Evolutionary conservation across 163 green algal genomes (phyloP).

Genomic region (Volvox carteri): DNA sequence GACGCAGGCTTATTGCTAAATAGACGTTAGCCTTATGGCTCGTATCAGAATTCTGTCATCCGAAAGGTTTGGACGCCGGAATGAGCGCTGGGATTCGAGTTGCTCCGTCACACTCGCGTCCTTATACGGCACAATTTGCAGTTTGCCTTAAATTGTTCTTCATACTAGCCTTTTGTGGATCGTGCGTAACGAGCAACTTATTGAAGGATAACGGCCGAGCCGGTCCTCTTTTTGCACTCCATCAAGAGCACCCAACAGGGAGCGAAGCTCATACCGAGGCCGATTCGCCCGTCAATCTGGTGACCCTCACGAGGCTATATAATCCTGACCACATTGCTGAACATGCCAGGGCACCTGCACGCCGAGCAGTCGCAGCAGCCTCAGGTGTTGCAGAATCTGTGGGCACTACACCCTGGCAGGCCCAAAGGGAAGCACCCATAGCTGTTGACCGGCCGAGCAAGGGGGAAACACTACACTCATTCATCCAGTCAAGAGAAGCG

Average conservation of each 20-base stretch:
- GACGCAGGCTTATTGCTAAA: neutral
- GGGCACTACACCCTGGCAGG: too few relatives aligned
- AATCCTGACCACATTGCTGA: too few relatives aligned
- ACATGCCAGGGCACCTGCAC: neutral
- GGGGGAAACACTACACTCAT: too few relatives aligned
- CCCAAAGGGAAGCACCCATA: too few relatives aligned
- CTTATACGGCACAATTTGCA: neutral
- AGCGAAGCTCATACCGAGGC: too few relatives aligned
- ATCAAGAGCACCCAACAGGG: too few relatives aligned
- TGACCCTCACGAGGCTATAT: too few relatives aligned
- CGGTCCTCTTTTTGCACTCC: neutral
- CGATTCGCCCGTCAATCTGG: too few relatives aligned
- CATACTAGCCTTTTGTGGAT: neutral
- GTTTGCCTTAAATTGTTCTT: neutral
- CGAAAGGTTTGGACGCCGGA: neutral
- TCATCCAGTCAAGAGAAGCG: too few relatives aligned
- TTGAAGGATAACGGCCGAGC: neutral
- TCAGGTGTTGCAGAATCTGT: too few relatives aligned
- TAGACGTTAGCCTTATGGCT: neutral
- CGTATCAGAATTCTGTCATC: neutral
- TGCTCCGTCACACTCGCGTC: neutral
- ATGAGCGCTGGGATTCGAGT: neutral
- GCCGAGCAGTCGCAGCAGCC: too few relatives aligned
- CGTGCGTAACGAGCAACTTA: neutral
- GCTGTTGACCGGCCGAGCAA: too few relatives aligned